phyloP scores from a whole-genome alignment of 139 green algal genomes.

The Desmodesmus armatus region DNA sequence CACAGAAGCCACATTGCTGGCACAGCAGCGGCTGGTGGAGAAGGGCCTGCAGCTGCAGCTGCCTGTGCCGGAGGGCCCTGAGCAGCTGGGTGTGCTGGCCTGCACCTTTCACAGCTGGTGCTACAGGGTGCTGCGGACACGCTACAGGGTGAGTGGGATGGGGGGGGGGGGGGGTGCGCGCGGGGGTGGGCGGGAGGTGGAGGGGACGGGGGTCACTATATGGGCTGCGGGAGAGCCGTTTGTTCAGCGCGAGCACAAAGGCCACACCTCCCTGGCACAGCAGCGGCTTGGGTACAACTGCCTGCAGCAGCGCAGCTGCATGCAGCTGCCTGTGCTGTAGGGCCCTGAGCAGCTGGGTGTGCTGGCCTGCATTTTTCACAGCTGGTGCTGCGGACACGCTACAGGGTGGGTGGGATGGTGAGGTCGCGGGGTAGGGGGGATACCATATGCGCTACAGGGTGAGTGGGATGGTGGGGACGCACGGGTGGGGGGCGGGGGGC shows the following conservation, averaged over 20 bases:
- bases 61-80: neutral
- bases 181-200: no score
- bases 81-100: constrained; percentile 15
- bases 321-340: neutral
- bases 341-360: neutral
- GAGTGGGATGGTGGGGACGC: no score
- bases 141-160: constrained; percentile 1
- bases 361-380: constrained; percentile 47
- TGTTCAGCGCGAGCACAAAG: neutral
- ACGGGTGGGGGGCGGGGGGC: no score
- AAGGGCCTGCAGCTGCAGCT: constrained; percentile 1
- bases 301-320: no score
- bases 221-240: constrained; percentile 43
- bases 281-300: constrained; percentile 3
- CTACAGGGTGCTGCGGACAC: constrained; percentile 12
- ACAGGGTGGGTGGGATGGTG: neutral
- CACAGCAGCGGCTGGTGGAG: constrained; percentile 16
- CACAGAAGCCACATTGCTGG: neutral
- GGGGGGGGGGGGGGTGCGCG: no score
- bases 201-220: no score
- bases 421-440: no score
- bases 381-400: neutral
- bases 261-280: no score
- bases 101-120: constrained; percentile 50
- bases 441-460: constrained; percentile 17